Evolutionary conservation across 495 filamentous ascomycete species (phyloP).

Genomic region (Neurospora sp.): DNA sequence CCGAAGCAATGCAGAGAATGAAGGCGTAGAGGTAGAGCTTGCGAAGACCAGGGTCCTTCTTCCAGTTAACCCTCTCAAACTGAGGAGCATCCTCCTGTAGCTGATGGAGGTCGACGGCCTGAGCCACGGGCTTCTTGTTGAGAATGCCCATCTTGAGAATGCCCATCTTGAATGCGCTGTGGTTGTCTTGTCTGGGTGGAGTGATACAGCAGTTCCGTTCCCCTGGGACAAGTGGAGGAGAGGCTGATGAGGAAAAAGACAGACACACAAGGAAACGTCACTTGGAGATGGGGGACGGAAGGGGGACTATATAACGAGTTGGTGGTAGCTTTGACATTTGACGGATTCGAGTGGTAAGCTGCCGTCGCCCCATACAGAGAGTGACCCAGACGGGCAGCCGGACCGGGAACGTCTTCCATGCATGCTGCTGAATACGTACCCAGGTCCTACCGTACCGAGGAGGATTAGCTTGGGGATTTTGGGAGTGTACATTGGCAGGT

Average conservation of each 20-base stretch:
- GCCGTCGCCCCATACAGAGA: neutral
- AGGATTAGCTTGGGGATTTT: neutral
- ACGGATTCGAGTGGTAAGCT: neutral
- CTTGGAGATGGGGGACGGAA: neutral
- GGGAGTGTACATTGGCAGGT: conserved; percentile 6
- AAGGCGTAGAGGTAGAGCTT: conserved; percentile 50
- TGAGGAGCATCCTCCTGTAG: conserved; percentile 46
- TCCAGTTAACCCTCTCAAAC: conserved; percentile 52
- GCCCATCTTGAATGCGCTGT: conserved; percentile 15
- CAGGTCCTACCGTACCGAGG: neutral
- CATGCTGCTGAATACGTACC: neutral
- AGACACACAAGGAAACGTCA: conserved; percentile 5
- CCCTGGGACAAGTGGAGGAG: conserved; percentile 10
- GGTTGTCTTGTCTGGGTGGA: conserved; percentile 4
- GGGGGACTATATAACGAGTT: conserved; percentile 14
- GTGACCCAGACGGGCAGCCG: conserved; percentile 15
- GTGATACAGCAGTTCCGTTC: conserved; percentile 11
- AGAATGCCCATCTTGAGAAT: conserved; percentile 27
- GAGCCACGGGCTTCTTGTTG: conserved; percentile 25
- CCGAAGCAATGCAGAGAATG: conserved; percentile 51
- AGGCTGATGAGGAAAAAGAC: conserved; percentile 8
- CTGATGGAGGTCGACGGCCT: conserved; percentile 10
- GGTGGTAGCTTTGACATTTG: neutral
- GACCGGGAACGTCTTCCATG: conserved; percentile 14
- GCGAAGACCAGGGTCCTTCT: conserved; percentile 46